These are phyloP conservation scores for Syzygium malaccense DNA, from an alignment of 441 rosid species.

Conservation along the genomic window DNA sequence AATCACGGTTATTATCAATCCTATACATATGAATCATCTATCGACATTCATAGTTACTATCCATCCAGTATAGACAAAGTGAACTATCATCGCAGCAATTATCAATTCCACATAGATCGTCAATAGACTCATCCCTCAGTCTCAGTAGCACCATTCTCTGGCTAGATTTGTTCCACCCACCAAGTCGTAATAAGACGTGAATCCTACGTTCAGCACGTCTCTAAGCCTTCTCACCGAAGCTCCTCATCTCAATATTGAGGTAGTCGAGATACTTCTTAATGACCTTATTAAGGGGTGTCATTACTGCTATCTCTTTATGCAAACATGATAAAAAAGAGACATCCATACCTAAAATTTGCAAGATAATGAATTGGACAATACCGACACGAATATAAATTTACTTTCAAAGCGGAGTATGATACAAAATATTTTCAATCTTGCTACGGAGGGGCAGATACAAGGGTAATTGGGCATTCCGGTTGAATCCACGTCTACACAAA, in stretches of 20 bases:
- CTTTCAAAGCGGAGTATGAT: too few species aligned
- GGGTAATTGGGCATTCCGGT: background rate
- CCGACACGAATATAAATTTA: too few species aligned
- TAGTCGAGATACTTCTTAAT: background rate
- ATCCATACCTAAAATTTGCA: background rate
- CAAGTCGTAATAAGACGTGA: background rate
- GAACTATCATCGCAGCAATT: background rate
- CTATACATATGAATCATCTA: too few species aligned
- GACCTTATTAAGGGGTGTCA: background rate
- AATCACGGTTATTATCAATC: rapidly evolving
- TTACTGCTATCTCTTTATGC: too few species aligned
- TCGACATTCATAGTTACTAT: too few species aligned
- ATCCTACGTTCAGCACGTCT: background rate
- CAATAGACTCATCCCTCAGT: too few species aligned
- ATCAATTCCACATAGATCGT: background rate
- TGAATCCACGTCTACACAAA: background rate
- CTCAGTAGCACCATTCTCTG: background rate
- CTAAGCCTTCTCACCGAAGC: background rate
- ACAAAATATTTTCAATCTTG: too few species aligned
- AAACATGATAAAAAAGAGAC: background rate
- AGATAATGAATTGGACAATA: too few species aligned
- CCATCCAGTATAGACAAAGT: background rate
- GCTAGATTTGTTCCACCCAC: background rate
- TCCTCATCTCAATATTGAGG: background rate
- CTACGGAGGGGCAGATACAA: background rate